Evolutionary conservation across 1,284 basidiomycete genomes (phyloP).

Genomic region (Sanguinoderma infundibulare): DNA sequence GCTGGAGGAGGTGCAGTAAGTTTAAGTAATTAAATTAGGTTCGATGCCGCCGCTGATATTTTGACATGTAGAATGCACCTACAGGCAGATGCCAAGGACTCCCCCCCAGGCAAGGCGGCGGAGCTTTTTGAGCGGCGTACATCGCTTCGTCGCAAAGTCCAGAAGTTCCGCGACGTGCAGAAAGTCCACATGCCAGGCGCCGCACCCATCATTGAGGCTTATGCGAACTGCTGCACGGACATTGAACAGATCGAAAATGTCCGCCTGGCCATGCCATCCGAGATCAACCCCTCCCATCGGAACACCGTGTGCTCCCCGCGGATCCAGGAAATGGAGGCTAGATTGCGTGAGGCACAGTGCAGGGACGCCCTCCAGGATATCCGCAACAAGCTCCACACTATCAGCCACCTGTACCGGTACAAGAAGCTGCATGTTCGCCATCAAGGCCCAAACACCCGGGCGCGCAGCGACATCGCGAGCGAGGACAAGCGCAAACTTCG

Average conservation of each 20-base stretch:
- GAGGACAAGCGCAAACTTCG: not conserved
- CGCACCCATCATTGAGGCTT: not conserved
- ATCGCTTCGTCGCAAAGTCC: not conserved
- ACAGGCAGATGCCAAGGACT: not conserved
- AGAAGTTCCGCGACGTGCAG: conserved; percentile 10
- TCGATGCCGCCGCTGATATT: not conserved
- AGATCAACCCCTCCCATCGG: not conserved
- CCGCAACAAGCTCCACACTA: conserved; percentile 34
- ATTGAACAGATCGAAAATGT: conserved; percentile 11
- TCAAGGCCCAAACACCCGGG: conserved; percentile 32
- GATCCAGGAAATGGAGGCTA: conserved; percentile 27
- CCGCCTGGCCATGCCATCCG: conserved; percentile 16
- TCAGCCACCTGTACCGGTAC: conserved; percentile 29
- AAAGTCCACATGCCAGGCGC: conserved; percentile 14
- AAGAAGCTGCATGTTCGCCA: conserved; percentile 33
- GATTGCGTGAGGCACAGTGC: conserved; percentile 35
- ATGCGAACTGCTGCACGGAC: not conserved
- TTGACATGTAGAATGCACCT: not conserved
- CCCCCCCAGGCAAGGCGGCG: not conserved
- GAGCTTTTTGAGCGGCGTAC: conserved; percentile 7
- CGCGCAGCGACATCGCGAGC: conserved; percentile 1
- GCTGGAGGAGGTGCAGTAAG: conserved; percentile 18
- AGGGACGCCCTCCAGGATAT: conserved; percentile 32
- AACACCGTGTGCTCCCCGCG: not conserved
- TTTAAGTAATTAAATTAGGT: not conserved